These are phyloP conservation scores for Penicillium sp. DNA, from an alignment of 2,329 filamentous ascomycete species.

Conservation along the genomic window DNA sequence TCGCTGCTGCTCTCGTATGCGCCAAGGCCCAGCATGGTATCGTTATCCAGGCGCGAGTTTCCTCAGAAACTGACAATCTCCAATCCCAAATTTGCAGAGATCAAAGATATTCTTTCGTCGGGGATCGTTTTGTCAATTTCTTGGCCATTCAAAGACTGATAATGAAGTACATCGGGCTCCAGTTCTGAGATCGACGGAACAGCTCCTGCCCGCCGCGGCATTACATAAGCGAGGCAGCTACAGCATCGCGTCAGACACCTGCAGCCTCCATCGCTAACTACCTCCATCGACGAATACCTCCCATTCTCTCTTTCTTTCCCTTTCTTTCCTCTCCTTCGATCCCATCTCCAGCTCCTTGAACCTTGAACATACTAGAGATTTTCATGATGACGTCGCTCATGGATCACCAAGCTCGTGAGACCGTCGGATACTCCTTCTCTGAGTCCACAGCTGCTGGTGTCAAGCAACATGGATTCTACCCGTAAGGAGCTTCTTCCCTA, in stretches of 20 bases:
- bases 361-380: background rate
- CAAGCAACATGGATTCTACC: slow-evolving; percentile 80
- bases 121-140: background rate
- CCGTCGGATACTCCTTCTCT: slow-evolving; percentile 63
- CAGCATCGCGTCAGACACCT: slow-evolving; percentile 38
- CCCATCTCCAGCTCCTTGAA: background rate
- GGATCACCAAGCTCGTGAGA: slow-evolving; percentile 51
- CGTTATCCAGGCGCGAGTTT: background rate
- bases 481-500: slow-evolving; percentile 59
- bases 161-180: background rate
- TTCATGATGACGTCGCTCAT: slow-evolving; percentile 57
- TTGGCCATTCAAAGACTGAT: background rate
- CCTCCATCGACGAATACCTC: slow-evolving; percentile 12
- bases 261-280: slow-evolving; percentile 16
- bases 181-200: background rate
- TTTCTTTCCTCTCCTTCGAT: background rate
- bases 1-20: slow-evolving; percentile 50
- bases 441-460: slow-evolving; percentile 52
- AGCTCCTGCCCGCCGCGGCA: slow-evolving; percentile 2
- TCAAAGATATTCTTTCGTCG: background rate
- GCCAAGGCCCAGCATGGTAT: slow-evolving; percentile 43
- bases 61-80: background rate
- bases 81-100: background rate
- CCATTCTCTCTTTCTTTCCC: slow-evolving; percentile 5
- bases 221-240: slow-evolving; percentile 44